Percentiles rank a stretch among this genome's conserved stretches.
phyloP scores from a whole-genome alignment of 2,329 filamentous ascomycete species.

The Chrysosporium keratinophilum region DNA sequence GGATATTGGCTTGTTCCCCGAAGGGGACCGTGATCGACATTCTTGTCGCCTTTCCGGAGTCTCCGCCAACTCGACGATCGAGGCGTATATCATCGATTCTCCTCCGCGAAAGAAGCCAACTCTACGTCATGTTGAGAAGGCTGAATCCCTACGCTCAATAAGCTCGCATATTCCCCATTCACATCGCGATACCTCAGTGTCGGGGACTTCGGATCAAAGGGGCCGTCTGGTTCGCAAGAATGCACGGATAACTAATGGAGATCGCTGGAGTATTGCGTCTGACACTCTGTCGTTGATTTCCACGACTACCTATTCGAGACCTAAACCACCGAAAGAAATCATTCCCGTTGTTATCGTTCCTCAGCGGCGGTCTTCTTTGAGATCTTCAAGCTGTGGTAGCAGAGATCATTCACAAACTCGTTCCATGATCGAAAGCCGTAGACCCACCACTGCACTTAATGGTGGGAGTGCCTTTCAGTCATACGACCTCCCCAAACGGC shows the following conservation, averaged over 20 bases:
- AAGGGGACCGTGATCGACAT: slow-evolving; percentile 24
- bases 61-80: slow-evolving; percentile 46
- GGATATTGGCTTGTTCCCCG: slow-evolving; percentile 42
- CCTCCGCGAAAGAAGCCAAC: slow-evolving; percentile 38
- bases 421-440: slow-evolving; percentile 18
- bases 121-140: slow-evolving; percentile 46
- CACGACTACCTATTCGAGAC: slow-evolving; percentile 9
- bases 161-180: slow-evolving; percentile 38
- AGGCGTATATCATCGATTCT: slow-evolving; percentile 46
- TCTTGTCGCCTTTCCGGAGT: slow-evolving; percentile 39
- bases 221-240: slow-evolving; percentile 42
- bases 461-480: slow-evolving; percentile 21
- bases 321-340: slow-evolving; percentile 29
- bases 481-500: slow-evolving; percentile 26
- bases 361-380: slow-evolving; percentile 37
- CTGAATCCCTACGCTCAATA: slow-evolving; percentile 41
- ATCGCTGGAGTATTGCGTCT: slow-evolving; percentile 36
- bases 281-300: slow-evolving; percentile 31
- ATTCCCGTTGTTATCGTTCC: slow-evolving; percentile 42
- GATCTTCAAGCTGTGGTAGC: slow-evolving; percentile 30
- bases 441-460: slow-evolving; percentile 30
- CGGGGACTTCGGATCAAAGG: slow-evolving; percentile 37
- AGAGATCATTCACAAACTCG: slow-evolving; percentile 32
- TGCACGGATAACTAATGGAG: slow-evolving; percentile 40
- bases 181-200: slow-evolving; percentile 37